Evolutionary conservation across 1,284 basidiomycete genomes (phyloP), one percentile per base, ranked within the genome.

Genomic region (Cryptococcus sp.): DNA sequence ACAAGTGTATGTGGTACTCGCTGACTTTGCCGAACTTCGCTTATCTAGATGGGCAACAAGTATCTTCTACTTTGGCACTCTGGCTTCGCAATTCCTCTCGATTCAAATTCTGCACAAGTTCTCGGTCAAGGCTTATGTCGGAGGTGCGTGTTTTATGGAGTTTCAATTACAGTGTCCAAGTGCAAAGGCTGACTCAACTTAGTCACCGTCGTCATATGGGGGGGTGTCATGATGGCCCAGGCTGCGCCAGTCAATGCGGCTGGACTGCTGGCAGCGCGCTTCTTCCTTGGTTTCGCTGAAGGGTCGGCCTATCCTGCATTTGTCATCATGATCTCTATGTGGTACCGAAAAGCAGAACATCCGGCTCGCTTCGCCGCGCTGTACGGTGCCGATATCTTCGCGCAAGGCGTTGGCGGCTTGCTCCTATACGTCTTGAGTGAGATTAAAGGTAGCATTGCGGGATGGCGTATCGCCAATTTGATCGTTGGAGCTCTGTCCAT

Each of bases 41-140:
- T 19, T 16, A 42, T 17, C 3, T 19, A 42, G 19, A 42, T 19
- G 16, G 41, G 19, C 45, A 25, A 25, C 25, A 6, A 59, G 58
- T 48, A 55, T 59, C 31, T 59, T 59, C 38, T 59, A 59, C 49
- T 59, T 59, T 23, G 58, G 58, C 19, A 54, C 53, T 35, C 53
- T 59, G 7, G 53, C 53, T 3, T 59, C 53, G 16, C 53, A 59
- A n/a, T 45, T 54, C 16, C 17, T 59, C n/a, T 50, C 53, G 0
- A 47, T 59, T 42, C 50, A 59, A 20, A 19, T 59, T 15, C 23
- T 59, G 25, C 58, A 59, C 45, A 59, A 51, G 53, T 47, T 55
- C n/a, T 54, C 58, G 5, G 54, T 59, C 41, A 47, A 45, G 20
- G 40, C 55, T 3, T 59, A 54, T 39, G 53, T 59, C 41, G 58